Percentiles rank a stretch among this genome's conserved stretches.
Evolutionary conservation across 2,329 filamentous ascomycete species (phyloP).

Genomic region (Ophiosphaerella herpotricha): DNA sequence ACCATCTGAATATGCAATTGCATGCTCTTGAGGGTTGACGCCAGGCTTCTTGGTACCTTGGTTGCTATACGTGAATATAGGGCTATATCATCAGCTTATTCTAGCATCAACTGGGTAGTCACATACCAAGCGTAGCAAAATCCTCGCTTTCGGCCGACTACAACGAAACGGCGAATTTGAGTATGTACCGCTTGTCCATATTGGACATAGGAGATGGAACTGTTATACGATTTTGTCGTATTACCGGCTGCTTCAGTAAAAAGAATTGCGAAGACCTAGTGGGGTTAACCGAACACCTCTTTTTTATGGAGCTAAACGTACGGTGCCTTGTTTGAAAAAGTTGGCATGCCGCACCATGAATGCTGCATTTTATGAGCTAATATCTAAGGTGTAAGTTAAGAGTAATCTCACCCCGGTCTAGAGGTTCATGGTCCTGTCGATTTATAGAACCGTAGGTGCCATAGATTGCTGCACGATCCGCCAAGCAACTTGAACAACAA

Average conservation of each 20-base stretch:
- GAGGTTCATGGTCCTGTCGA: too few species aligned
- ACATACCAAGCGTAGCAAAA: conserved; percentile 33
- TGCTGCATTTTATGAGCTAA: too few species aligned
- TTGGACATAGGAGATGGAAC: conserved; percentile 2
- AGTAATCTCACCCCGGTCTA: too few species aligned
- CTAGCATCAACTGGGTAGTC: not conserved
- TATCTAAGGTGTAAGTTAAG: too few species aligned
- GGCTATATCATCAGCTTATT: not conserved
- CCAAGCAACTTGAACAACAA: too few species aligned
- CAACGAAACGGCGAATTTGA: conserved; percentile 20
- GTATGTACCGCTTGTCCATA: conserved; percentile 9
- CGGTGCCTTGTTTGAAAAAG: too few species aligned
- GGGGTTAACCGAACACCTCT: too few species aligned
- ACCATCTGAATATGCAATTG: conserved; percentile 2
- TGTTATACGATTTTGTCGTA: conserved; percentile 6
- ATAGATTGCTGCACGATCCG: too few species aligned
- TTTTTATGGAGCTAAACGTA: too few species aligned
- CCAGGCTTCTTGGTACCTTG: conserved; percentile 1
- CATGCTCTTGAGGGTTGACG: not conserved
- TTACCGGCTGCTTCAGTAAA: conserved; percentile 11
- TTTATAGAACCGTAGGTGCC: too few species aligned
- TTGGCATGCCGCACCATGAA: too few species aligned
- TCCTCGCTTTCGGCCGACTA: conserved; percentile 5
- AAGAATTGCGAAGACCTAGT: conserved; percentile 10
- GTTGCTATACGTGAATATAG: conserved; percentile 1